phyloP scores from a whole-genome alignment of 805 yeast species.

The Saturnispora galanensis region DNA sequence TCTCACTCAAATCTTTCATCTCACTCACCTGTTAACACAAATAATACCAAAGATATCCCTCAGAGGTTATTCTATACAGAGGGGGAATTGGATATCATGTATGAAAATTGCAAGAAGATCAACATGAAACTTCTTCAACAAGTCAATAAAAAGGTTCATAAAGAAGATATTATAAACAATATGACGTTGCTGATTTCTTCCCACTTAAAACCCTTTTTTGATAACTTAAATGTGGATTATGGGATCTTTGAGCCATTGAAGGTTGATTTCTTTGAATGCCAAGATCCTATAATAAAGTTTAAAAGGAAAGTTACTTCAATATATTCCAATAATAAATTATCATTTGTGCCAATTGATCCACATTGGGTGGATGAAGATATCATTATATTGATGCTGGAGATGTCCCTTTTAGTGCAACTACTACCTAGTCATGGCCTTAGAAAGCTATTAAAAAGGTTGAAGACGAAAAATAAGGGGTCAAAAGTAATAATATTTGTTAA shows the following conservation, averaged over 20 bases:
- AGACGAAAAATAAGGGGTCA: slow-evolving; percentile 18
- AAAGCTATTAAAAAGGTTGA: slow-evolving; percentile 17
- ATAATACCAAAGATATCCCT: too few relatives aligned
- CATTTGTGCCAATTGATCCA: slow-evolving; percentile 43
- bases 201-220: slow-evolving; percentile 12
- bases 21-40: too few relatives aligned
- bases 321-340: slow-evolving; percentile 39
- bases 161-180: slow-evolving; percentile 1
- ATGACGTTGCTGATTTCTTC: slow-evolving; percentile 3
- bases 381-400: slow-evolving; percentile 36
- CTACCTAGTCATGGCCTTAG: slow-evolving; percentile 23
- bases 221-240: slow-evolving; percentile 9
- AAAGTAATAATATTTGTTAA: slow-evolving; percentile 36
- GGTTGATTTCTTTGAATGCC: slow-evolving; percentile 15
- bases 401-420: slow-evolving; percentile 33
- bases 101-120: not conserved
- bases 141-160: slow-evolving; percentile 2
- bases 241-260: not conserved
- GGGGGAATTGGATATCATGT: not conserved
- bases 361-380: slow-evolving; percentile 35
- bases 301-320: slow-evolving; percentile 37
- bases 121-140: not conserved
- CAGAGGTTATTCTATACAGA: not conserved
- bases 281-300: slow-evolving; percentile 42
- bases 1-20: too few relatives aligned